These are phyloP conservation scores for Ophiostoma pallidulum DNA, from an alignment of 2,329 filamentous ascomycete genomes.

Conservation along the genomic window DNA sequence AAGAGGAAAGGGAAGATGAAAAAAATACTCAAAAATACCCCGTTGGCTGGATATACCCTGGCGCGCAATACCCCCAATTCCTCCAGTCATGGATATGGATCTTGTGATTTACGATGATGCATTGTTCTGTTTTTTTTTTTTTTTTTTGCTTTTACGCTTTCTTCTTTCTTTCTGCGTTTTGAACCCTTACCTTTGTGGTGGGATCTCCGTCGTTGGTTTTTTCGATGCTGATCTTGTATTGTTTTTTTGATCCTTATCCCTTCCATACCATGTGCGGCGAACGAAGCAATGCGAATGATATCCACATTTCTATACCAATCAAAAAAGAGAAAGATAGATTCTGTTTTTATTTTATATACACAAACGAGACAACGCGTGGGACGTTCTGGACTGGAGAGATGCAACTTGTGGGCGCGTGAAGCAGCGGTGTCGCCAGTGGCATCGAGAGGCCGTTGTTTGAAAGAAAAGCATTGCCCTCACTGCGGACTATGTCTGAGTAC, in stretches of 20 bases:
- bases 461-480: no score
- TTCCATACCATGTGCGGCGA: conserved; percentile 2
- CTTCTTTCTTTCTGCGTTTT: not conserved
- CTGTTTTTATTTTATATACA: not conserved
- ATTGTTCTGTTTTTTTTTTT: not conserved
- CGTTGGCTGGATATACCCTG: conserved; percentile 56
- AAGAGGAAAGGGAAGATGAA: conserved; percentile 9
- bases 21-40: conserved; percentile 36
- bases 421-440: no score
- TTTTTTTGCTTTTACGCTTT: not conserved
- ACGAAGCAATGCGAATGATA: conserved; percentile 16
- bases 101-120: conserved; percentile 14
- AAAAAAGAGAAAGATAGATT: conserved; percentile 10
- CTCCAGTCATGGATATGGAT: conserved; percentile 12
- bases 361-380: no score
- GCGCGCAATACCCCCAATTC: conserved; percentile 39
- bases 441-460: no score
- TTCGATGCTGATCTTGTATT: not conserved
- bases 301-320: conserved; percentile 10
- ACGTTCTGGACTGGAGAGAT: no score
- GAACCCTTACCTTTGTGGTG: no score
- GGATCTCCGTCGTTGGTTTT: no score
- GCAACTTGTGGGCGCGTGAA: no score
- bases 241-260: not conserved
- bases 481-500: no score